Percentiles rank a stretch among this genome's conserved stretches.
Conservation (phyloP, 2,329 filamentous ascomycete species). For the Cercospora beticola region DNA sequence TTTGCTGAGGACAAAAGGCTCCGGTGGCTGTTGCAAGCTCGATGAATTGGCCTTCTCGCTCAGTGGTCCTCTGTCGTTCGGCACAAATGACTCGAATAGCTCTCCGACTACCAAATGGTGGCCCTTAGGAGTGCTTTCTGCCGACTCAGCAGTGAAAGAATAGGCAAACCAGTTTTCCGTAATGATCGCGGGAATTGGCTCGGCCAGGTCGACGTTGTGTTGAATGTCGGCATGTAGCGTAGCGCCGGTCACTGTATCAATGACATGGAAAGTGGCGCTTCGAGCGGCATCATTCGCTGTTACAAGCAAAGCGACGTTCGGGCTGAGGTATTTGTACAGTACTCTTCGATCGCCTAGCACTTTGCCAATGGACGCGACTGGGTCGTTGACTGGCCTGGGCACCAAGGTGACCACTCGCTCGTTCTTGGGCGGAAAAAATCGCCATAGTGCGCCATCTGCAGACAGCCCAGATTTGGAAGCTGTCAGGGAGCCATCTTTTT, state of each 20-base stretch:
- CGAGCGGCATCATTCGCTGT: conserved; percentile 60
- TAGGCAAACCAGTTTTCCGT: conserved; percentile 97
- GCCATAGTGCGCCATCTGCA: conserved; percentile 56
- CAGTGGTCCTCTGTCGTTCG: conserved; percentile 82
- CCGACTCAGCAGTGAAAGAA: conserved; percentile 62
- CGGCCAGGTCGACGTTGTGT: conserved; percentile 68
- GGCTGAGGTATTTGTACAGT: conserved; percentile 94
- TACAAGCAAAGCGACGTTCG: conserved; percentile 77
- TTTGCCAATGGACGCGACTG: conserved; percentile 89
- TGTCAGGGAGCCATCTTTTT: conserved; percentile 29
- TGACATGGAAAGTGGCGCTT: conserved; percentile 69
- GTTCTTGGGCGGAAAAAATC: conserved; percentile 64
- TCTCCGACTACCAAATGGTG: conserved; percentile 85
- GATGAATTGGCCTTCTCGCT: conserved; percentile 72
- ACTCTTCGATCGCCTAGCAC: conserved; percentile 91
- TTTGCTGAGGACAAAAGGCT: conserved; percentile 76
- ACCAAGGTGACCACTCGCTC: conserved; percentile 69
- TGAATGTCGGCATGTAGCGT: conserved; percentile 72
- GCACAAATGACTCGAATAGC: conserved; percentile 79
- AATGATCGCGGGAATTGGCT: conserved; percentile 73
- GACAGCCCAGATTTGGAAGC: conserved; percentile 24
- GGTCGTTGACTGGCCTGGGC: conserved; percentile 71
- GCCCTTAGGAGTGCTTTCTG: conserved; percentile 65
- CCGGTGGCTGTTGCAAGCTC: conserved; percentile 63
- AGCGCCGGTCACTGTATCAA: conserved; percentile 84